Percentiles rank a stretch among this genome's conserved stretches.
Conservation (phyloP, 306 rosid species). For the Sophora flavescens region DNA sequence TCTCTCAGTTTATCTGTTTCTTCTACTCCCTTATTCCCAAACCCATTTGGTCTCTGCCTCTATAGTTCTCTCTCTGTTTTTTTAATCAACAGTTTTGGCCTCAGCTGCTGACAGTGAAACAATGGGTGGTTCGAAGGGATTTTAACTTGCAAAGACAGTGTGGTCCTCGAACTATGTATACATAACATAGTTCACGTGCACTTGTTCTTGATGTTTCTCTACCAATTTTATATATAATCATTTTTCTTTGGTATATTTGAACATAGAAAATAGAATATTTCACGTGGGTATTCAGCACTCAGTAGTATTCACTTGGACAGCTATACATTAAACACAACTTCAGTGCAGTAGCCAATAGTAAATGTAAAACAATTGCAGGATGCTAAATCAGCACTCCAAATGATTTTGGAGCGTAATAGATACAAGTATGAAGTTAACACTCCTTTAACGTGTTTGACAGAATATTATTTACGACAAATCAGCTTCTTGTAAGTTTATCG, state of each 20-base stretch:
- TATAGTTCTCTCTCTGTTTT: constrained; percentile 41
- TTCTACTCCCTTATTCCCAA: constrained; percentile 46
- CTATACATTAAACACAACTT: constrained; percentile 35
- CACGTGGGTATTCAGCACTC: constrained; percentile 45
- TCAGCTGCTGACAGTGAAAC: constrained; percentile 47
- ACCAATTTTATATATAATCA: not conserved
- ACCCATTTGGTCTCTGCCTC: constrained; percentile 45
- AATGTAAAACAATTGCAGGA: constrained; percentile 36
- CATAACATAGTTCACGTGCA: constrained; percentile 62
- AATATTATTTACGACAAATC: constrained; percentile 27
- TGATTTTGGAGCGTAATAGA: constrained; percentile 22
- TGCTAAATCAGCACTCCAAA: constrained; percentile 26
- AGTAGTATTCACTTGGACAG: constrained; percentile 28
- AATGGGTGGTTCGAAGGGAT: constrained; percentile 48
- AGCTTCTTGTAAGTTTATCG: constrained; percentile 6
- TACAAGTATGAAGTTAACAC: not conserved
- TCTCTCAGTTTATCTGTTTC: constrained; percentile 19
- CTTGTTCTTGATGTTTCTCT: constrained; percentile 39
- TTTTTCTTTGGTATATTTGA: not conserved
- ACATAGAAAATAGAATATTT: constrained; percentile 38
- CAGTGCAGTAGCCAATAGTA: constrained; percentile 33
- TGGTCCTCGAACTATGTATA: constrained; percentile 56
- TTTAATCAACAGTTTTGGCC: constrained; percentile 47
- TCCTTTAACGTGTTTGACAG: constrained; percentile 15
- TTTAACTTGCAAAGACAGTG: constrained; percentile 42